Conservation (phyloP, 176 grass and related monocot species). For the Eragrostis nindensis region DNA sequence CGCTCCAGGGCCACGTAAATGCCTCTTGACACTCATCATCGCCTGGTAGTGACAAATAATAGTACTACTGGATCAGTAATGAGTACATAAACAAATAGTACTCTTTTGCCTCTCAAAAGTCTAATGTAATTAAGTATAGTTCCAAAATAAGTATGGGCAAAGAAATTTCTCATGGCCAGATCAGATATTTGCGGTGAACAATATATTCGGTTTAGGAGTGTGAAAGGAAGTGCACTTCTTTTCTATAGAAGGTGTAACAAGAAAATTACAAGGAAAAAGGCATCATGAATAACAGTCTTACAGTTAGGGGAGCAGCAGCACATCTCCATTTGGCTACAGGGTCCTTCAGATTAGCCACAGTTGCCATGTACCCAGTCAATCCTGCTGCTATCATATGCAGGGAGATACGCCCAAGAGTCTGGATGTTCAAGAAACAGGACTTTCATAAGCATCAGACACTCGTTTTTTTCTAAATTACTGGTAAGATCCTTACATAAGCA, state of each 20-base stretch:
- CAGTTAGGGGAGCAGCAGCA: constrained; percentile 63
- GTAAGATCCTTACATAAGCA: constrained; percentile 55
- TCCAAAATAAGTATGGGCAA: background rate
- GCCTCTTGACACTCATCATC: constrained; percentile 72
- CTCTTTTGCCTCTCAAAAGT: background rate
- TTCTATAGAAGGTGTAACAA: background rate
- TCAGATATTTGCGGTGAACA: background rate
- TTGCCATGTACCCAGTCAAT: constrained; percentile 79
- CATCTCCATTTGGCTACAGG: constrained; percentile 67
- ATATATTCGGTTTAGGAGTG: background rate
- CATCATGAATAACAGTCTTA: constrained; percentile 30
- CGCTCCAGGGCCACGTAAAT: constrained; percentile 64
- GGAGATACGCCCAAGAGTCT: constrained; percentile 66
- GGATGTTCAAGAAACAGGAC: constrained; percentile 2
- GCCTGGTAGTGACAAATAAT: constrained; percentile 36
- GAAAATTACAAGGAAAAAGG: background rate
- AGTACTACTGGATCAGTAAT: background rate
- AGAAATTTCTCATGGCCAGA: background rate
- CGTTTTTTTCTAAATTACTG: background rate
- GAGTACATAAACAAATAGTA: background rate
- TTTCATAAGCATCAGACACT: background rate
- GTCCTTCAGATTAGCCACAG: constrained; percentile 70
- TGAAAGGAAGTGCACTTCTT: background rate
- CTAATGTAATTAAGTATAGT: constrained; percentile 4
- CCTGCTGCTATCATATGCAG: constrained; percentile 58